A percentile compares a stretch with the other conserved stretches of the same genome.
Conservation (phyloP, 148 eudicot genomes). For the Nepenthes mirabilis region DNA sequence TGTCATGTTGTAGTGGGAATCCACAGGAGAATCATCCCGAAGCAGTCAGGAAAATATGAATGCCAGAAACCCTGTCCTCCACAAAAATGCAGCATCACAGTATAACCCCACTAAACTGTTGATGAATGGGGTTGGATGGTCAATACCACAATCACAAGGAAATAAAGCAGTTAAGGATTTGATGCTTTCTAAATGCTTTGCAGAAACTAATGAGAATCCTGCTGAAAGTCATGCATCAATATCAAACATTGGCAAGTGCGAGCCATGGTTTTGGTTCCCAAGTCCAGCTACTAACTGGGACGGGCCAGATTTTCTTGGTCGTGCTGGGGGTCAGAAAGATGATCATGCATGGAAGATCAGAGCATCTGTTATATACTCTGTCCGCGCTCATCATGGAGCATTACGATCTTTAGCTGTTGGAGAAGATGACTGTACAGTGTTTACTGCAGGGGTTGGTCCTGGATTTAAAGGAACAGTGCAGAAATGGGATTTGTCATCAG, state of each 20-base stretch:
- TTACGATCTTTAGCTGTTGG: constrained; percentile 71
- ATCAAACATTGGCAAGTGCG: constrained; percentile 40
- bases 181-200: constrained; percentile 32
- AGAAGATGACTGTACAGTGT: constrained; percentile 73
- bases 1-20: constrained; percentile 67
- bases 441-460: constrained; percentile 91
- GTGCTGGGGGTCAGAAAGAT: constrained; percentile 65
- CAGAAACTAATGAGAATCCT: constrained; percentile 27
- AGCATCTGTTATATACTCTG: constrained; percentile 78
- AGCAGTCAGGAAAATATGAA: constrained; percentile 27
- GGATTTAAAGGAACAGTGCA: constrained; percentile 94
- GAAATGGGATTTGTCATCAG: constrained; percentile 73
- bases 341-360: constrained; percentile 95
- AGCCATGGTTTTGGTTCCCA: constrained; percentile 97
- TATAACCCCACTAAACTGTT: constrained; percentile 52
- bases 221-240: constrained; percentile 20
- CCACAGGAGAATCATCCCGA: constrained; percentile 53
- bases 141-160: constrained; percentile 79
- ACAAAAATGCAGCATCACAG: constrained; percentile 39
- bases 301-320: constrained; percentile 66
- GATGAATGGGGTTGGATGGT: constrained; percentile 91
- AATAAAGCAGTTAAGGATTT: constrained; percentile 31
- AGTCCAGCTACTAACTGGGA: constrained; percentile 78
- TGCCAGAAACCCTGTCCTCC: constrained; percentile 21
- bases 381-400: constrained; percentile 91